phyloP scores from a whole-genome alignment of 2,329 filamentous ascomycete species.

The Emmonsiellopsis sp. region DNA sequence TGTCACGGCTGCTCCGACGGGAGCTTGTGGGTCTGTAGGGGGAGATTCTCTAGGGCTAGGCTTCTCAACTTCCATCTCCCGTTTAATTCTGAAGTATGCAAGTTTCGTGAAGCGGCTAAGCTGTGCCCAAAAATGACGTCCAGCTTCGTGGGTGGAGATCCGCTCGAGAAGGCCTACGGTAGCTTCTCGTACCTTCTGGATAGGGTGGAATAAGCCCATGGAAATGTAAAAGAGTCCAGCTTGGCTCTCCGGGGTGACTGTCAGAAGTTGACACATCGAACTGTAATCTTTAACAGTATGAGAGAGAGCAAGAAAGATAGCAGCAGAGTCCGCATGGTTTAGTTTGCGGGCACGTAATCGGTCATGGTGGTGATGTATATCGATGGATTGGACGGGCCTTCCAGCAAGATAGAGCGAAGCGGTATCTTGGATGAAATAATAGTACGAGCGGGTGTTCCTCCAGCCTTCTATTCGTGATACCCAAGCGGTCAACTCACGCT shows the following conservation, averaged over 20 bases:
- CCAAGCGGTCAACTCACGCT: constrained; percentile 81
- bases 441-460: constrained; percentile 91
- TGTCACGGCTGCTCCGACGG: constrained; percentile 28
- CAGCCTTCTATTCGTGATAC: constrained; percentile 92
- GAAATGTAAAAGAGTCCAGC: constrained; percentile 85
- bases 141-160: constrained; percentile 77
- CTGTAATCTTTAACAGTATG: constrained; percentile 69
- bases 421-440: constrained; percentile 78
- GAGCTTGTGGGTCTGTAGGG: constrained; percentile 20
- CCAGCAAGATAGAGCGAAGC: constrained; percentile 30
- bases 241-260: constrained; percentile 74
- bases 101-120: constrained; percentile 83
- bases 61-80: constrained; percentile 41
- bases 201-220: constrained; percentile 84
- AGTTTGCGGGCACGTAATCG: constrained; percentile 75
- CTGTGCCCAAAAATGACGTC: constrained; percentile 82
- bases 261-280: constrained; percentile 74
- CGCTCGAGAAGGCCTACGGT: constrained; percentile 74
- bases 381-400: constrained; percentile 38
- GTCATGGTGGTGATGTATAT: constrained; percentile 87
- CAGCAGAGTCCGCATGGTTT: constrained; percentile 62
- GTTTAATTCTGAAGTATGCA: constrained; percentile 69
- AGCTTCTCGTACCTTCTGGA: constrained; percentile 64
- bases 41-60: constrained; percentile 14
- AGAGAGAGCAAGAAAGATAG: constrained; percentile 75